phyloP scores from a whole-genome alignment of 164 flowering plant genomes.

The Chimonanthus praecox region DNA sequence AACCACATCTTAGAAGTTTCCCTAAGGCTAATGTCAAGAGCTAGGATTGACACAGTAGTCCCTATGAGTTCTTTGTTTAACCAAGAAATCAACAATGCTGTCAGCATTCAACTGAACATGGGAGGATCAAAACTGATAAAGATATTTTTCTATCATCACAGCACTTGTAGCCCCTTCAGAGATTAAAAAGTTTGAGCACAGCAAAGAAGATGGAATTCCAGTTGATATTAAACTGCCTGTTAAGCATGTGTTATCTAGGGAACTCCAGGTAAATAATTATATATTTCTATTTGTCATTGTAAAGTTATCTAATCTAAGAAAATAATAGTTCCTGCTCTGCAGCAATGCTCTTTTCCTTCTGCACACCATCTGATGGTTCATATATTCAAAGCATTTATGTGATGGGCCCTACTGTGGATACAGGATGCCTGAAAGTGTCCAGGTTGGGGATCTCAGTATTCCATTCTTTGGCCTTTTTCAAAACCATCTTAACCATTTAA shows the following conservation, averaged over 20 bases:
- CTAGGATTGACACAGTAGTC: too few relatives aligned
- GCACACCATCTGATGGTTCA: not conserved
- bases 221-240: conserved; percentile 80
- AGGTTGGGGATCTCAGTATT: not conserved
- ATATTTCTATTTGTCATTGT: too few relatives aligned
- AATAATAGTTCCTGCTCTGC: not conserved
- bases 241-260: conserved; percentile 84
- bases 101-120: too few relatives aligned
- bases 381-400: not conserved
- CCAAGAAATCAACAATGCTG: too few relatives aligned
- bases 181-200: conserved; percentile 42
- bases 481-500: not conserved
- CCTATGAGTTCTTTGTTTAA: too few relatives aligned
- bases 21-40: too few relatives aligned
- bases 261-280: conserved; percentile 63
- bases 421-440: not conserved
- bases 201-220: conserved; percentile 62
- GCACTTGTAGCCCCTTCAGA: conserved; percentile 62
- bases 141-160: conserved; percentile 12
- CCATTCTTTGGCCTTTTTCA: not conserved
- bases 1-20: too few relatives aligned
- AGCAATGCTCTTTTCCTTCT: too few relatives aligned
- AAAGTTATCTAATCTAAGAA: too few relatives aligned
- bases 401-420: not conserved
- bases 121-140: too few relatives aligned